phyloP scores from a whole-genome alignment of 2,329 filamentous ascomycete genomes.

The Calonectria multiphialidica region DNA sequence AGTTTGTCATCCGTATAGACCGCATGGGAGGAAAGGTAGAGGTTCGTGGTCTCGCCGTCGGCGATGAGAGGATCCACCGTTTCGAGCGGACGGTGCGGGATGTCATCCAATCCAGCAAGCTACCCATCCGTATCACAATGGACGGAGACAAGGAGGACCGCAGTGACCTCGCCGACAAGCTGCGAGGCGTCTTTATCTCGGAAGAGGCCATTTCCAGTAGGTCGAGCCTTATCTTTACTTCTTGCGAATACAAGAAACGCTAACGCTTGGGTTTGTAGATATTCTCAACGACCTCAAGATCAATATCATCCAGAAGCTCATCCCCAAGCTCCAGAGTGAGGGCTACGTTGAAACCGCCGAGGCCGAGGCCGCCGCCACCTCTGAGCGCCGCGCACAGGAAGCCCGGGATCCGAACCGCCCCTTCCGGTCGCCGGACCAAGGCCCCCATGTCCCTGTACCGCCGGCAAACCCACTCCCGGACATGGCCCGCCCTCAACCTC shows the following conservation, averaged over 20 bases:
- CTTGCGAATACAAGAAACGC: neutral
- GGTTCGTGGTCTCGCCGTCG: conserved; percentile 81
- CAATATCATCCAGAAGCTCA: conserved; percentile 85
- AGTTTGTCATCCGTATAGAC: conserved; percentile 85
- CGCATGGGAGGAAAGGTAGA: conserved; percentile 88
- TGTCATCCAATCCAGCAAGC: conserved; percentile 72
- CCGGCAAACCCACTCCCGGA: conserved; percentile 74
- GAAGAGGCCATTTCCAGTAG: conserved; percentile 69
- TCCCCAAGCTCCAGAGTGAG: conserved; percentile 81
- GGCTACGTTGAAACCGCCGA: conserved; percentile 77
- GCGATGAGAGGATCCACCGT: conserved; percentile 83
- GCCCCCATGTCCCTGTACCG: conserved; percentile 72
- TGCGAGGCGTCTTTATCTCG: conserved; percentile 79
- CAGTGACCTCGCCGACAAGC: conserved; percentile 58
- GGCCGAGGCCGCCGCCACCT: conserved; percentile 56
- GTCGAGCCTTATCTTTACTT: too few species aligned
- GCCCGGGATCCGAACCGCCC: conserved; percentile 49
- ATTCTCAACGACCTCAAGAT: conserved; percentile 80
- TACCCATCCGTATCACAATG: conserved; percentile 69
- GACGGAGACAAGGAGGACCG: conserved; percentile 62
- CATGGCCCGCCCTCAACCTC: conserved; percentile 68
- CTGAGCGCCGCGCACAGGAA: conserved; percentile 55
- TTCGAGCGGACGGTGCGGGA: conserved; percentile 81
- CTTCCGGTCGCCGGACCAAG: conserved; percentile 64
- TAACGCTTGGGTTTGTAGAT: conserved; percentile 53